These are phyloP conservation scores for Quercus suber DNA, from an alignment of 306 rosid genomes.

Conservation along the genomic window DNA sequence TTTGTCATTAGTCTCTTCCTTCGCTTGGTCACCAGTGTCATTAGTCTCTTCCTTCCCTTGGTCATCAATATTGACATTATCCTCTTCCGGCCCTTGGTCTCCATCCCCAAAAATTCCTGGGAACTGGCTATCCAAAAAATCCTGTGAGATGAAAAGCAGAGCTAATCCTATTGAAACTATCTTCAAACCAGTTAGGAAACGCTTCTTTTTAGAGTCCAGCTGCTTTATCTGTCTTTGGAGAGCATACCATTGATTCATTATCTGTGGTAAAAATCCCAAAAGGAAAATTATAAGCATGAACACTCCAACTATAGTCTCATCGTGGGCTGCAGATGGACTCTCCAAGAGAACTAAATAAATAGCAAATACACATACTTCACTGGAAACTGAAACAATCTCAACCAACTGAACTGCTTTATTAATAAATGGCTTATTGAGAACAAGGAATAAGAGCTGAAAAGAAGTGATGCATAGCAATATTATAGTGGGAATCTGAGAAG, in stretches of 20 bases:
- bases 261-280: constrained; percentile 49
- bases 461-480: constrained; percentile 56
- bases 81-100: constrained; percentile 14
- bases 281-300: constrained; percentile 65
- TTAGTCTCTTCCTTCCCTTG: too few relatives aligned
- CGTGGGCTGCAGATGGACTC: constrained; percentile 33
- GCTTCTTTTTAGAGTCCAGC: constrained; percentile 58
- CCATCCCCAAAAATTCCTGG: constrained; percentile 17
- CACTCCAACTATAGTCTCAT: constrained; percentile 46
- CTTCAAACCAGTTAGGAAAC: constrained; percentile 51
- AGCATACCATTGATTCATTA: constrained; percentile 73
- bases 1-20: too few relatives aligned
- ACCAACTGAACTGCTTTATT: constrained; percentile 83
- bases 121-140: constrained; percentile 51
- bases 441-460: constrained; percentile 75
- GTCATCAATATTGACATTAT: constrained; percentile 3
- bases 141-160: constrained; percentile 52
- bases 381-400: constrained; percentile 62
- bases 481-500: constrained; percentile 41
- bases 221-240: constrained; percentile 54
- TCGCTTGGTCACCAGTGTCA: too few relatives aligned
- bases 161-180: constrained; percentile 62
- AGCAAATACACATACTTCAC: constrained; percentile 59
- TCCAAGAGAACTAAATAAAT: constrained; percentile 40
- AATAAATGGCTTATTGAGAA: constrained; percentile 91